phyloP scores from a whole-genome alignment of 768 basidiomycete genomes.

The Trametes maxima region DNA sequence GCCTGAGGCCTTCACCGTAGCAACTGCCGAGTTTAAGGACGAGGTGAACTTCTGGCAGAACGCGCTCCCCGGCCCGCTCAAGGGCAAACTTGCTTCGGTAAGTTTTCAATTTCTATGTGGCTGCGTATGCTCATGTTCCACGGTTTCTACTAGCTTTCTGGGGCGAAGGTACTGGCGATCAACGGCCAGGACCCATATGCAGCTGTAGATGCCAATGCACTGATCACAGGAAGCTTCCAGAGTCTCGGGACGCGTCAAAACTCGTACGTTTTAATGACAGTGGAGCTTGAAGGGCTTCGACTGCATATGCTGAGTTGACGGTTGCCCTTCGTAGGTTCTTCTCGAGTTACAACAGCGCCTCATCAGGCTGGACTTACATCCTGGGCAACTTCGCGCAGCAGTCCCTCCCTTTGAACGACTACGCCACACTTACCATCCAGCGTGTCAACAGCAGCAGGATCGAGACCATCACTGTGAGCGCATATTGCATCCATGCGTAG shows the following conservation, averaged over 20 bases:
- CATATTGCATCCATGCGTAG: neutral
- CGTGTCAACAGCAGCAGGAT: slow-evolving; percentile 40
- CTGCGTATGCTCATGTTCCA: neutral
- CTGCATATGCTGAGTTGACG: neutral
- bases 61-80: slow-evolving; percentile 46
- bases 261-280: slow-evolving; percentile 21
- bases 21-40: slow-evolving; percentile 51
- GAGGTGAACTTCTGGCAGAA: slow-evolving; percentile 59
- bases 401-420: slow-evolving; percentile 53
- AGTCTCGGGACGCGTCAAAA: slow-evolving; percentile 46
- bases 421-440: slow-evolving; percentile 49
- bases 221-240: slow-evolving; percentile 54
- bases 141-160: slow-evolving; percentile 35
- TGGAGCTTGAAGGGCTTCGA: too few species aligned
- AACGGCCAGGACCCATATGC: slow-evolving; percentile 53
- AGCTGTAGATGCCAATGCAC: slow-evolving; percentile 54
- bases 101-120: slow-evolving; percentile 9
- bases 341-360: slow-evolving; percentile 35
- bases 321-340: slow-evolving; percentile 33
- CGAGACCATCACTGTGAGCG: slow-evolving; percentile 49
- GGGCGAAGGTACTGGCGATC: slow-evolving; percentile 57
- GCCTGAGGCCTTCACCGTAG: slow-evolving; percentile 53
- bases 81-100: slow-evolving; percentile 50
- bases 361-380: slow-evolving; percentile 33
- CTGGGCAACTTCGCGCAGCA: slow-evolving; percentile 55